A percentile compares a stretch with the other conserved stretches of the same genome.
Evolutionary conservation across 495 filamentous ascomycete species (phyloP).

Genomic region (Lasiosphaeriaceae sp.): DNA sequence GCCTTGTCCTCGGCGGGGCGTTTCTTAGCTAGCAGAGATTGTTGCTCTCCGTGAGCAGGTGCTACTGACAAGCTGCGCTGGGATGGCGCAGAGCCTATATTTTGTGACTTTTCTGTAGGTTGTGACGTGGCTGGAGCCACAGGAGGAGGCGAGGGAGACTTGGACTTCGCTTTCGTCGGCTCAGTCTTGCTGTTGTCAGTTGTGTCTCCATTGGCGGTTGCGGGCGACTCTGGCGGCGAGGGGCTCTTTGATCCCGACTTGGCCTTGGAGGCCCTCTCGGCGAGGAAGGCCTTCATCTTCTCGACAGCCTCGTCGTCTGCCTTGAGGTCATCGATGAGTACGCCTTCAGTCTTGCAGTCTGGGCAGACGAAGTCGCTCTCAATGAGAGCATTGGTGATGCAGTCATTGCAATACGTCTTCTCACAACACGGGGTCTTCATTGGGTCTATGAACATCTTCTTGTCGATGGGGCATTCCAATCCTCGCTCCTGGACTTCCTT

Average conservation of each 20-base stretch:
- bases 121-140: conserved; percentile 12
- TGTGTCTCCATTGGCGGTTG: conserved; percentile 18
- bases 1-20: conserved; percentile 73
- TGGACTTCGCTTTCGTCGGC: conserved; percentile 28
- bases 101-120: conserved; percentile 3
- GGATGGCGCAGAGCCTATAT: conserved; percentile 4
- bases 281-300: conserved; percentile 77
- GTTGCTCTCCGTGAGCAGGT: conserved; percentile 33
- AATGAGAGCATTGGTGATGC: conserved; percentile 95
- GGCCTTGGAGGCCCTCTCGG: conserved; percentile 59
- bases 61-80: conserved; percentile 23
- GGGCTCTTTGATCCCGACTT: conserved; percentile 40
- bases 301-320: conserved; percentile 70
- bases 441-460: conserved; percentile 93
- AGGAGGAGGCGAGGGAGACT: conserved; percentile 34
- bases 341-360: conserved; percentile 80
- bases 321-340: conserved; percentile 86
- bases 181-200: conserved; percentile 14
- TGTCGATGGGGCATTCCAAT: conserved; percentile 90
- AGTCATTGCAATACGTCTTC: conserved; percentile 97
- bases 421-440: conserved; percentile 97
- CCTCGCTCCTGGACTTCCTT: conserved; percentile 80
- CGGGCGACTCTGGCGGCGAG: conserved; percentile 27
- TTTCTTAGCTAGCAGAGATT: conserved; percentile 58
- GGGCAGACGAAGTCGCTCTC: conserved; percentile 97